Conservation (phyloP, 179 eudicot genomes). For the Actinidia chinensis region DNA sequence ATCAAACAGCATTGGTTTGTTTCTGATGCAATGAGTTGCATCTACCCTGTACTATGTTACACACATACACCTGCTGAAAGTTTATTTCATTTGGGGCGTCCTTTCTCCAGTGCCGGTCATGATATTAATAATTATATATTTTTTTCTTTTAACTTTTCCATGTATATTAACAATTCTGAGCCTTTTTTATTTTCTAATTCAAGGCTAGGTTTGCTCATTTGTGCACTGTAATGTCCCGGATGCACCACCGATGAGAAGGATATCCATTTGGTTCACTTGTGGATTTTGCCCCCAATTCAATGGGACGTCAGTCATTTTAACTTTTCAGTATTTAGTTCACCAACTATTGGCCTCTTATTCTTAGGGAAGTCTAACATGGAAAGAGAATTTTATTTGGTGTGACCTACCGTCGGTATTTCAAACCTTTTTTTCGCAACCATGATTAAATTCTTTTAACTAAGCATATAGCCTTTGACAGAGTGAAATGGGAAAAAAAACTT, state of each 20-base stretch:
- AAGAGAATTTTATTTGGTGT: background rate
- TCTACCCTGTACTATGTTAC: background rate
- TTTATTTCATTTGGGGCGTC: background rate
- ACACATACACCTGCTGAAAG: background rate
- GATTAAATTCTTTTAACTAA: too few relatives aligned
- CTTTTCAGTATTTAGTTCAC: conserved; percentile 12
- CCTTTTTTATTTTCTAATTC: conserved; percentile 18
- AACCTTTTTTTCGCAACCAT: background rate
- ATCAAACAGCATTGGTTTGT: background rate
- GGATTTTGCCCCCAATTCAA: conserved; percentile 92
- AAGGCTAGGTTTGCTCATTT: conserved; percentile 97
- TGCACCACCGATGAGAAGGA: conserved; percentile 97
- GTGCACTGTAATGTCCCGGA: conserved; percentile 92
- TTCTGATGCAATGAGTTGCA: background rate
- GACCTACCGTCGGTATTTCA: background rate
- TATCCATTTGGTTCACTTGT: conserved; percentile 97
- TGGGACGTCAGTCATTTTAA: conserved; percentile 85
- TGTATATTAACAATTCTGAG: background rate
- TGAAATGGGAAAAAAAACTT: too few relatives aligned
- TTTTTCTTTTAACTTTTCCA: background rate
- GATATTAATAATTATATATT: background rate
- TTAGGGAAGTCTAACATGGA: background rate
- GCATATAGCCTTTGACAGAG: too few relatives aligned
- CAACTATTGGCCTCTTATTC: background rate
- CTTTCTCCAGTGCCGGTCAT: background rate